phyloP scores from a whole-genome alignment of 129 eudicot genomes.

The Artemisia tridentata region DNA sequence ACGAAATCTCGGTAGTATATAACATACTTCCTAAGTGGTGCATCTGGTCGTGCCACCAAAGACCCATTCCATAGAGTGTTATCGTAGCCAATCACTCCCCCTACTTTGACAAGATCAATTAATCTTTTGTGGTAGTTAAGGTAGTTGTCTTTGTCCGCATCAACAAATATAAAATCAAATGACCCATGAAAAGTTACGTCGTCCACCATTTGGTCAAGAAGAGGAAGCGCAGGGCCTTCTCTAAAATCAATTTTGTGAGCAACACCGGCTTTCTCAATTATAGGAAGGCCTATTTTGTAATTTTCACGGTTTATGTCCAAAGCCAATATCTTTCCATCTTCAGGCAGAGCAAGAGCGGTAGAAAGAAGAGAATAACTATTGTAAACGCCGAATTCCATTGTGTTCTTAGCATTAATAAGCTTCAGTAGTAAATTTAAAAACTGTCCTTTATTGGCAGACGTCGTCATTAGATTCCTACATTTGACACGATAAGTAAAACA shows the following conservation, averaged over 20 bases:
- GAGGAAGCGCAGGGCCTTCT: constrained; percentile 25
- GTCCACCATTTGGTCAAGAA: constrained; percentile 24
- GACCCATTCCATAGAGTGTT: constrained; percentile 37
- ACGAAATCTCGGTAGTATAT: constrained; percentile 24
- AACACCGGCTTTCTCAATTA: constrained; percentile 20
- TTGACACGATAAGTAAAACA: background rate
- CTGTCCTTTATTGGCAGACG: constrained; percentile 61
- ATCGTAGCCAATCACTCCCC: constrained; percentile 31
- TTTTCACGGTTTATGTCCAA: constrained; percentile 21
- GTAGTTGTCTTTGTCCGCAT: constrained; percentile 31
- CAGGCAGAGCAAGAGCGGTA: constrained; percentile 46
- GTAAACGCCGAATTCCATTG: constrained; percentile 42
- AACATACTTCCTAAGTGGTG: constrained; percentile 28
- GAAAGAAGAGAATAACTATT: constrained; percentile 48
- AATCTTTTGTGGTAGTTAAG: constrained; percentile 27
- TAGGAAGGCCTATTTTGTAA: constrained; percentile 23
- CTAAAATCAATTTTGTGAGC: constrained; percentile 26
- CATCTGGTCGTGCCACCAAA: constrained; percentile 24
- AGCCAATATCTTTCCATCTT: constrained; percentile 40
- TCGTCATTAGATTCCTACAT: constrained; percentile 51
- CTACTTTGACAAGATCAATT: constrained; percentile 26
- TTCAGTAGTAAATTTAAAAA: constrained; percentile 43
- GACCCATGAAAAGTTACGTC: constrained; percentile 21
- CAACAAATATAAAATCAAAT: constrained; percentile 33
- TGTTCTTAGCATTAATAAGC: constrained; percentile 45